Base-by-base conservation (phyloP, 139 green algal genomes). In the Tetraselmis striata region DNA sequence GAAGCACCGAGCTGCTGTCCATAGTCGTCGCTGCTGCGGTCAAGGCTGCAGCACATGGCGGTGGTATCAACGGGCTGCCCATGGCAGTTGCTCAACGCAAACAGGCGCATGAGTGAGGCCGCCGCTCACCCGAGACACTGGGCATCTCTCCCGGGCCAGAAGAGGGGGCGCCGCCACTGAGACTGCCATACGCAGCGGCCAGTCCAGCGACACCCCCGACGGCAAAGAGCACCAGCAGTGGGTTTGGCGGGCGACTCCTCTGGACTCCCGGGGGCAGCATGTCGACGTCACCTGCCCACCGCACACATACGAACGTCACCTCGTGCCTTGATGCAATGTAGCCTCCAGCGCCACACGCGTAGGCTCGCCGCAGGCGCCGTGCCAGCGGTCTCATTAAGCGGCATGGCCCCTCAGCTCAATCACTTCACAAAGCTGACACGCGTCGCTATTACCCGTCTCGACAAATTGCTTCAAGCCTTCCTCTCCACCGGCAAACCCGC, bases 401-500 rank as follows among this genome's bases (percentile, higher is more conserved):
- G n/a, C n/a, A n/a, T n/a, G n/a, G n/a, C n/a, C n/a, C n/a, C n/a
- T n/a, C n/a, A n/a, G n/a, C n/a, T n/a, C n/a, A n/a, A n/a, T n/a
- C n/a, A n/a, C n/a, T n/a, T n/a, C n/a, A n/a, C n/a, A n/a, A n/a
- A n/a, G n/a, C n/a, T n/a, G n/a, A n/a, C n/a, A n/a, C n/a, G n/a
- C n/a, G n/a, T n/a, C n/a, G n/a, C n/a, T n/a, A n/a, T n/a, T n/a
- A 67, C 94, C 94, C 23, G 84, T 92, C 31, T 91, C 84, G 0
- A 93, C 85, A 86, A 94, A 97, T 59, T 90, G 79, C 80, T 89
- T 85, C 32, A 98, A 30, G 28, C 92, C 94, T 67, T 79, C 31
- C 88, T 98, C 94, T 29, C 94, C 94, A 29, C 93, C 94, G 22
- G 94, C 92, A 90, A 97, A 98, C 30, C 94, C 94, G 58, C 94